Evolutionary conservation across 345 rosid species (phyloP), one percentile per base, ranked within the genome.

Genomic region (Crucihimalaya himalaica): DNA sequence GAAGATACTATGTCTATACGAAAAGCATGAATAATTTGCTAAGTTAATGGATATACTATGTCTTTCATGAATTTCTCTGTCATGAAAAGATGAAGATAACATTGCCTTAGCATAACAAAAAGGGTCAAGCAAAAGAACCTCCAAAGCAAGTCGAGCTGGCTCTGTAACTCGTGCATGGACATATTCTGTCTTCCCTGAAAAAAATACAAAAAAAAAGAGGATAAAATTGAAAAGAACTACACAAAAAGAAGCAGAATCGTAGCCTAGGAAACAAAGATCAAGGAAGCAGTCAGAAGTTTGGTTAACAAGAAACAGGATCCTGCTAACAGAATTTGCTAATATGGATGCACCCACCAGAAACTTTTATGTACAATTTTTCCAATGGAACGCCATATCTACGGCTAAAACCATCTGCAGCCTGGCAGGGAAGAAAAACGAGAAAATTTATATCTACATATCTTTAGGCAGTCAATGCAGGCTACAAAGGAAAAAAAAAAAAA

Each of bases 331-430:
- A 20, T 54, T 43, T 58, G 72, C 35, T 50, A 8, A 51, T 53
- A 34, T 55, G 63, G 66, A 70, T 70, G 71, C 58, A 82, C 95
- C 83, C 76, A 94, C 98, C 97, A 59, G 85, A 91, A 63, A 72
- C 79, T 77, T 88, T 94, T 66, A 75, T 85, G 82, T 76, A 88
- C 73, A 89, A 37, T 14, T 85, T 82, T 45, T 86, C 90, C 72
- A 88, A 25, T 31, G 88, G 78, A 62, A 89, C 83, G 60, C 83
- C 83, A 79, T 89, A 84, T 84, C 95, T 87, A 60, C 90, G 89
- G 73, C 97, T 88, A 75, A 94, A 94, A 45, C 98, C 98, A 74
- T 89, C 97, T 34, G 93, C 96, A 78, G 98, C 97, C 97, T 91
- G 88, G 60, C 51, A 78, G 78, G 56, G 67, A 78, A 78, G 23